Evolutionary conservation across 345 rosid species (phyloP).

Genomic region (Moricandia moricandioides): DNA sequence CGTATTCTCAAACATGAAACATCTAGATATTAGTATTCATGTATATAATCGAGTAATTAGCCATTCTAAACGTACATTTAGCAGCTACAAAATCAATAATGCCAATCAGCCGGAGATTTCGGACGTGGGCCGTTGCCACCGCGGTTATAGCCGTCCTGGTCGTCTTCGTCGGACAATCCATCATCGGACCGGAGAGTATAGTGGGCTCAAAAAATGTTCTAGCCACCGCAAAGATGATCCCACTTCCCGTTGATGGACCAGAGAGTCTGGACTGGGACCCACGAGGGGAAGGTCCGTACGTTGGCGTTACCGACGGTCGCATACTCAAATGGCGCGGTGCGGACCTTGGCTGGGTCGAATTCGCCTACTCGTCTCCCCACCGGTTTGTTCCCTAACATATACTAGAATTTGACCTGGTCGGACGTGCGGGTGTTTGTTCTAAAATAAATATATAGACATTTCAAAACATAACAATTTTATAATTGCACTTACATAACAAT

Average conservation of each 20-base stretch:
- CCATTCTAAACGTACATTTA: not conserved
- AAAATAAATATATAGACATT: too few relatives aligned
- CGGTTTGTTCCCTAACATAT: conserved; percentile 41
- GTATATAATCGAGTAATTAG: conserved; percentile 13
- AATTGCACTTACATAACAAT: too few relatives aligned
- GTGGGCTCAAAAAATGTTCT: conserved; percentile 22
- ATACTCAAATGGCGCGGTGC: conserved; percentile 35
- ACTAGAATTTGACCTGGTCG: too few relatives aligned
- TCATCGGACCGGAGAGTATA: conserved; percentile 30
- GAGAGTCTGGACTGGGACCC: conserved; percentile 39
- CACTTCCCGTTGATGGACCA: conserved; percentile 31
- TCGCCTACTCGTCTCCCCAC: conserved; percentile 51
- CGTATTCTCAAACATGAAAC: conserved; percentile 22
- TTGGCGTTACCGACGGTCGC: conserved; percentile 35
- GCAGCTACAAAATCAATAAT: conserved; percentile 5
- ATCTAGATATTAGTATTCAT: not conserved
- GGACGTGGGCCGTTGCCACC: conserved; percentile 9
- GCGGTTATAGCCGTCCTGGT: conserved; percentile 13
- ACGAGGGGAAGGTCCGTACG: conserved; percentile 37
- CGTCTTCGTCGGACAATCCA: conserved; percentile 11
- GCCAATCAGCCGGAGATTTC: not conserved
- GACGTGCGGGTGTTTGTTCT: too few relatives aligned
- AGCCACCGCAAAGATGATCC: conserved; percentile 12
- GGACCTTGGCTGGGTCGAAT: conserved; percentile 52
- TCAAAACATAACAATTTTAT: too few relatives aligned